A percentile compares a stretch with the other conserved stretches of the same genome.
Evolutionary conservation across 768 basidiomycete genomes (phyloP).

Genomic region (Termitomyces sp.): DNA sequence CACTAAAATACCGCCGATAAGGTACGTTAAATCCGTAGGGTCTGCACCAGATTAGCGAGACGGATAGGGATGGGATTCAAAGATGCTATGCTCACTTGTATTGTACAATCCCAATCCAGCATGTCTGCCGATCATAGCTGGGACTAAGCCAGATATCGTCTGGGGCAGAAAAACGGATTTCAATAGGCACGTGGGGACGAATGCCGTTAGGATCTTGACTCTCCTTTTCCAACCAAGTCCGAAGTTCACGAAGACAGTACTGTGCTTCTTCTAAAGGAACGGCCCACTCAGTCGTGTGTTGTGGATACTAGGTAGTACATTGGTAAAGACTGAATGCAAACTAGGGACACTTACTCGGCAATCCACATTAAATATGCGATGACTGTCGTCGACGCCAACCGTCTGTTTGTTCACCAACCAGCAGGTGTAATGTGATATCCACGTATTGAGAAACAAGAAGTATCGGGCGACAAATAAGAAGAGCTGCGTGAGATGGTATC

Average conservation of each 20-base stretch:
- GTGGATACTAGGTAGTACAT: slow-evolving; percentile 54
- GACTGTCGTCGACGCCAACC: slow-evolving; percentile 69
- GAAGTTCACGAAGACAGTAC: slow-evolving; percentile 66
- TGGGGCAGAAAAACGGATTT: slow-evolving; percentile 80
- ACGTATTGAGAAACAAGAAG: slow-evolving; percentile 54
- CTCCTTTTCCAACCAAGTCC: slow-evolving; percentile 66
- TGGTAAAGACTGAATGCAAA: background rate
- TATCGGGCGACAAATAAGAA: slow-evolving; percentile 74
- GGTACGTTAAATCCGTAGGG: slow-evolving; percentile 83
- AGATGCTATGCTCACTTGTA: slow-evolving; percentile 66
- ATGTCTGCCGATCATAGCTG: slow-evolving; percentile 68
- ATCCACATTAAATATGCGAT: slow-evolving; percentile 88
- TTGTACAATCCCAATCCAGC: slow-evolving; percentile 97
- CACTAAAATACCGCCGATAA: slow-evolving; percentile 70
- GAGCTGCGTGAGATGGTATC: slow-evolving; percentile 78
- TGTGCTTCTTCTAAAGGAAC: slow-evolving; percentile 67
- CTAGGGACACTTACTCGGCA: slow-evolving; percentile 59
- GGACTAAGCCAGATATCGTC: slow-evolving; percentile 97
- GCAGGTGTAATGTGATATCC: slow-evolving; percentile 55
- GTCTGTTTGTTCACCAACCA: slow-evolving; percentile 59
- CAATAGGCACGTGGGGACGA: slow-evolving; percentile 87
- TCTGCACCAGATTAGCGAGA: slow-evolving; percentile 31
- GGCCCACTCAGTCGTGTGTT: slow-evolving; percentile 95
- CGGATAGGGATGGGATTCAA: slow-evolving; percentile 1
- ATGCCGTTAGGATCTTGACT: slow-evolving; percentile 63